Evolutionary conservation across 2,329 filamentous ascomycete genomes (phyloP), one percentile per base, ranked within the genome.

Genomic region (Alternaria rosae): DNA sequence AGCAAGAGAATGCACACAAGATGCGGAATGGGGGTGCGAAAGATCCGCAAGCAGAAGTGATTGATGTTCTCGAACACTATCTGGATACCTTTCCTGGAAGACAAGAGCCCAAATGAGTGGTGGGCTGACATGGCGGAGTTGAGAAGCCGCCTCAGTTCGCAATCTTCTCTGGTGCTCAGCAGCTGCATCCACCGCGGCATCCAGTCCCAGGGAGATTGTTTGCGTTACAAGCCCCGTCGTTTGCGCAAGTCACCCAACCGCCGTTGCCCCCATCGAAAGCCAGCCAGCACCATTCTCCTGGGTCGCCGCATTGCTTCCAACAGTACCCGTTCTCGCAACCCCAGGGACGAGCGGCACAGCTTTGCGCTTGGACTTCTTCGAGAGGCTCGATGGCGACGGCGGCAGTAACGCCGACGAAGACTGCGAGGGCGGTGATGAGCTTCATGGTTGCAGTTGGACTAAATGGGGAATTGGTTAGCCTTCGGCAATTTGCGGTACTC

Each of bases 61-160:
- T 72, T 7, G 72, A 73, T 54, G 65, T 74, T 8, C 57, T 74
- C 1, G 68, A 76, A 51, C 62, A 59, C n/a, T 73, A 66, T 21
- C 48, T 70, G 8, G 48, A 65, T 5, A 62, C 23, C 12, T 65
- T 73, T 28, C 42, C 65, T 8, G 2, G 30, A 57, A 1, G 51
- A 43, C 5, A 59, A 57, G 25, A 35, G 30, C 13, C 23, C 8
- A 32, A 41, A n/a, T 54, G 30, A 57, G 43, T 6, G 30, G 5
- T 35, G 28, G 35, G 52, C 17, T 15, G 11, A 54, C n/a, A 9
- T 20, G n/a, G 4, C 7, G 28, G 17, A 12, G 20, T 32, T 21
- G 12, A 15, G 47, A 11, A 32, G 20, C 28, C 28, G 15, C 15
- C 13, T 13, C 23, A 3, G 1, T 30, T 13, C 28, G 3, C 20